Conservation (phyloP, 2,329 filamentous ascomycete genomes). For the Phialocephala sp. region DNA sequence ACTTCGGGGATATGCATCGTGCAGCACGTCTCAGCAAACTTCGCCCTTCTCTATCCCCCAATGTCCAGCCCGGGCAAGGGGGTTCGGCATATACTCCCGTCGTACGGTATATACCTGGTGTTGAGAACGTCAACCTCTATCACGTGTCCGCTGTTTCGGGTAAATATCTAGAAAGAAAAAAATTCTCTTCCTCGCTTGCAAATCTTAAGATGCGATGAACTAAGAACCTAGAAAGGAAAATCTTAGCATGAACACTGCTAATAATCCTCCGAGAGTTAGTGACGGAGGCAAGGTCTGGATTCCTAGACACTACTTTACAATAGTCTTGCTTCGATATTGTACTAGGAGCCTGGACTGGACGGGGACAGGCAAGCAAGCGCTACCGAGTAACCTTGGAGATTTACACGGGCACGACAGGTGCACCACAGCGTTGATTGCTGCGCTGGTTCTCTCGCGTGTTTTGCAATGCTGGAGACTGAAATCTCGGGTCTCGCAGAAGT, state of each 20-base stretch:
- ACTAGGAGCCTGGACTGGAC: background rate
- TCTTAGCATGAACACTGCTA: conserved; percentile 4
- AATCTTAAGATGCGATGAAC: background rate
- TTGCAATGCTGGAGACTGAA: background rate
- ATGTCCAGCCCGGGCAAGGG: background rate
- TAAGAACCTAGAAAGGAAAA: background rate
- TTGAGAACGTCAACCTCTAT: background rate
- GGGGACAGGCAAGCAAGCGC: background rate
- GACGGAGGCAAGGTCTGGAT: too few relatives aligned
- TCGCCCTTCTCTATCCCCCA: background rate
- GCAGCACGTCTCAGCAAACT: background rate
- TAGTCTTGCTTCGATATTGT: background rate
- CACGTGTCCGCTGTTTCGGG: background rate
- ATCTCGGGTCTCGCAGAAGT: background rate
- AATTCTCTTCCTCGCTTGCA: background rate
- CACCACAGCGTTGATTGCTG: background rate
- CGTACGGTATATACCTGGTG: background rate
- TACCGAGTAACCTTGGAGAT: background rate
- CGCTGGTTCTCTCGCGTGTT: background rate
- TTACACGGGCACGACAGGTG: background rate
- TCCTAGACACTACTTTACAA: background rate
- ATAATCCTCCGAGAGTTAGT: background rate
- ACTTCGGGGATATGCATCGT: conserved; percentile 1
- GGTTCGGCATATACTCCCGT: background rate
- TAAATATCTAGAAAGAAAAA: background rate